Evolutionary conservation across 2,329 filamentous ascomycete genomes (phyloP), one percentile per base, ranked within the genome.

Genomic region (Fusarium veterinarium): DNA sequence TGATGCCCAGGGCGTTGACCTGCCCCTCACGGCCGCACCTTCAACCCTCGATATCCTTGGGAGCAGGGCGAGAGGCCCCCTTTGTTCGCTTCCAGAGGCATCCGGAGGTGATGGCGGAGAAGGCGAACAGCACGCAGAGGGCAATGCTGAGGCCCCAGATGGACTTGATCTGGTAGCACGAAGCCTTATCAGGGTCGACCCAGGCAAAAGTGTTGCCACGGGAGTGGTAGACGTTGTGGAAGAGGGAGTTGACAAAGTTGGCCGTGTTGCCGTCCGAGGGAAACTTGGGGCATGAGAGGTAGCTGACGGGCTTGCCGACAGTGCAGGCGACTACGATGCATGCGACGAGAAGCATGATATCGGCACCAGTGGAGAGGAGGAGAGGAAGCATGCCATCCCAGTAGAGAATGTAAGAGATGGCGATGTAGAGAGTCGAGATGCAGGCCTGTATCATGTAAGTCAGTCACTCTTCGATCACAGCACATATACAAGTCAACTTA

Each of bases 121-220:
- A 87, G 69, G 89, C 86, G 77, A 93, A 93, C 40, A 94, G 83
- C 46, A 93, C 88, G 80, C 91, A 94, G 55, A 97, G 87, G 8
- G 91, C 91, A 81, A 97, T 95, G 80, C 90, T 89, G 67, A 97
- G 83, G 2, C 94, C 95, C 95, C 95, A 97, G 73, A 96, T 89
- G 20, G 92, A 90, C 87, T 97, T 97, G 81, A 95, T 91, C 85
- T 96, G 91, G 78, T 91, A 90, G 84, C 95, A 98, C 61, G 93
- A 92, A 23, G 88, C 81, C 80, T 86, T 86, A 75, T 86, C 86
- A 8, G 85, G 83, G 60, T 85, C 85, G 28, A 86, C 85, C 81
- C 88, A 88, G 48, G 84, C 79, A 58, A 85, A 83, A 42, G 72
- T 71, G 70, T 78, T 77, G 61, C 76, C 74, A 53, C 76, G 76